phyloP scores from a whole-genome alignment of 495 filamentous ascomycete genomes.

The Penicillium ucsense region DNA sequence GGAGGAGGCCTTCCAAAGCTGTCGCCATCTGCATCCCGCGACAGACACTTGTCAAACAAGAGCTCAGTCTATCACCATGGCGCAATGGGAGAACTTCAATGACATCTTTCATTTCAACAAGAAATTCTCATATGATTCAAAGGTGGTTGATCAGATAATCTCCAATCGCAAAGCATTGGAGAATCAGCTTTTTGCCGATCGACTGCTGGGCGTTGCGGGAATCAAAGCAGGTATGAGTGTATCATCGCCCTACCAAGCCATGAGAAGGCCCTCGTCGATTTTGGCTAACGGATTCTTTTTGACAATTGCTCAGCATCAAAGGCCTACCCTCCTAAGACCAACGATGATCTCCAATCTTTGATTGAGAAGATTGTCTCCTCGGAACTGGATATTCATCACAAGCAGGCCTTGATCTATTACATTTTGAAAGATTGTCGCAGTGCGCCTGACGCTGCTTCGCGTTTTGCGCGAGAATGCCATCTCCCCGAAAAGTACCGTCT shows the following conservation, averaged over 20 bases:
- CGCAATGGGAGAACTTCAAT: slow-evolving; percentile 48
- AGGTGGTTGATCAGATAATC: slow-evolving; percentile 47
- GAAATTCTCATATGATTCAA: slow-evolving; percentile 52
- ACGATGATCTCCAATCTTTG: slow-evolving; percentile 51
- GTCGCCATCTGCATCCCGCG: neutral
- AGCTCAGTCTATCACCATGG: slow-evolving; percentile 19
- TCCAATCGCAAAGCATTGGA: slow-evolving; percentile 51
- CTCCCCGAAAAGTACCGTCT: slow-evolving; percentile 60
- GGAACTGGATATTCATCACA: slow-evolving; percentile 55
- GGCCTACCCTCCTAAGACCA: slow-evolving; percentile 60
- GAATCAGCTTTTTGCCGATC: slow-evolving; percentile 65
- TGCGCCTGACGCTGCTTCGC: slow-evolving; percentile 35
- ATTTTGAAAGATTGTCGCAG: slow-evolving; percentile 63
- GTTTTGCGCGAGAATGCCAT: slow-evolving; percentile 47
- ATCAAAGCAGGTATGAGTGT: slow-evolving; percentile 50
- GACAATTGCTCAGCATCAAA: slow-evolving; percentile 34
- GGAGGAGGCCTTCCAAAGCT: slow-evolving; percentile 1
- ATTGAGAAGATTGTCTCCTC: slow-evolving; percentile 53
- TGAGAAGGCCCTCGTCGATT: too few relatives aligned
- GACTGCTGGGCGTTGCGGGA: slow-evolving; percentile 57
- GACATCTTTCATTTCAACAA: slow-evolving; percentile 53
- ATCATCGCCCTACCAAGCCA: too few relatives aligned
- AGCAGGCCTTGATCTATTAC: slow-evolving; percentile 72
- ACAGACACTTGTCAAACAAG: too few relatives aligned
- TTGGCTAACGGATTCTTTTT: neutral